Evolutionary conservation across 1,284 basidiomycete genomes (phyloP).

Genomic region (Coniferiporia weirii): DNA sequence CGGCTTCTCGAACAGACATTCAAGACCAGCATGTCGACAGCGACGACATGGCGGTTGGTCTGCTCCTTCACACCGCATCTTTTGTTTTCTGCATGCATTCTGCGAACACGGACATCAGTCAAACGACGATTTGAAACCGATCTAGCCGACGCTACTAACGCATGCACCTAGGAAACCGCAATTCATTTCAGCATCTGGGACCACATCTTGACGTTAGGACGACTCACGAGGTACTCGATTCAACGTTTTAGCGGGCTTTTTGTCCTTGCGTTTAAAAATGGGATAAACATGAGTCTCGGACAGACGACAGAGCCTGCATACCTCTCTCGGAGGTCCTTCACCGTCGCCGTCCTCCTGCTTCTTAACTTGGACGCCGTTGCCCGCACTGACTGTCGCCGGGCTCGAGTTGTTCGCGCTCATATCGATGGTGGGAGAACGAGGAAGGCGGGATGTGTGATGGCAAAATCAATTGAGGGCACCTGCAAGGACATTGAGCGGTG

Average conservation of each 20-base stretch:
- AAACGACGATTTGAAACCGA: slow-evolving; percentile 11
- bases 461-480: neutral
- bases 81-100: slow-evolving; percentile 84
- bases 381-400: slow-evolving; percentile 3
- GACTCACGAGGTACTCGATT: slow-evolving; percentile 78
- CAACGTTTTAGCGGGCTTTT: slow-evolving; percentile 65
- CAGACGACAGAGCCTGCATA: neutral
- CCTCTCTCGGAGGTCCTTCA: slow-evolving; percentile 24
- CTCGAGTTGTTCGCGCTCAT: slow-evolving; percentile 7
- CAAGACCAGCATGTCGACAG: slow-evolving; percentile 78
- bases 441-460: slow-evolving; percentile 5
- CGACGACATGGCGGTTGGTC: slow-evolving; percentile 89
- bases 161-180: slow-evolving; percentile 55
- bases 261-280: slow-evolving; percentile 47
- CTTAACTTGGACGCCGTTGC: slow-evolving; percentile 25
- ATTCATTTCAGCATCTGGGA: neutral
- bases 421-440: slow-evolving; percentile 13
- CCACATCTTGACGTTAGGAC: slow-evolving; percentile 15
- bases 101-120: slow-evolving; percentile 25
- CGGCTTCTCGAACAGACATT: slow-evolving; percentile 88
- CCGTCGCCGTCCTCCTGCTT: slow-evolving; percentile 42
- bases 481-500: neutral
- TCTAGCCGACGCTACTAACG: slow-evolving; percentile 39
- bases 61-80: slow-evolving; percentile 86
- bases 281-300: slow-evolving; percentile 5